Conservation (phyloP, 2,329 filamentous ascomycete genomes). For the Capronia coronata region DNA sequence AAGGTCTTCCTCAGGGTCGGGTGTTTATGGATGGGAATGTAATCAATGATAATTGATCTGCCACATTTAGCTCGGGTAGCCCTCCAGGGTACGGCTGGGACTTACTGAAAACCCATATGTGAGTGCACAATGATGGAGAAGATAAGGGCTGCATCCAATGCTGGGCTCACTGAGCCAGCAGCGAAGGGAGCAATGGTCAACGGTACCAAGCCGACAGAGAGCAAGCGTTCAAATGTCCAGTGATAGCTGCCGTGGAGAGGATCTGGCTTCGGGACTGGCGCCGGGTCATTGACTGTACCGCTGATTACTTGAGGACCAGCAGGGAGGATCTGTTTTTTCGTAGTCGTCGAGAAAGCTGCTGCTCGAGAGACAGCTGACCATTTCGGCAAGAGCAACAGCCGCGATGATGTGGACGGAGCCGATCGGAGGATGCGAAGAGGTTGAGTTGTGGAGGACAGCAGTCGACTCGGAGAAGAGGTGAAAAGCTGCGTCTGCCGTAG, state of each 20-base stretch:
- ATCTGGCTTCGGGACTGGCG: conserved; percentile 62
- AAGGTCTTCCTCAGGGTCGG: conserved; percentile 61
- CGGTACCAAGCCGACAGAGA: conserved; percentile 76
- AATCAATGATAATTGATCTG: conserved; percentile 75
- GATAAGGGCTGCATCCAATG: conserved; percentile 79
- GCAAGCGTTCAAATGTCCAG: conserved; percentile 85
- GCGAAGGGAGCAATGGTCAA: conserved; percentile 88
- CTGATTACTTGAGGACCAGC: conserved; percentile 72
- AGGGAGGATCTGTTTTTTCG: conserved; percentile 68
- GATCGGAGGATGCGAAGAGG: conserved; percentile 19
- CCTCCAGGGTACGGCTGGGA: conserved; percentile 10
- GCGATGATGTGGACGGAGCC: conserved; percentile 16
- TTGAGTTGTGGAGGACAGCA: conserved; percentile 21
- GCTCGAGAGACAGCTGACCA: conserved; percentile 38
- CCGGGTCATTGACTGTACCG: conserved; percentile 81
- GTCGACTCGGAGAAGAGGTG: conserved; percentile 12
- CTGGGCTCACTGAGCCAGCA: conserved; percentile 81
- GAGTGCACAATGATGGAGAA: conserved; percentile 81
- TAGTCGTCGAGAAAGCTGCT: conserved; percentile 81
- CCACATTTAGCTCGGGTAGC: background rate
- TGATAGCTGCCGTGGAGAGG: conserved; percentile 92
- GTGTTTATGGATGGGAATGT: conserved; percentile 67
- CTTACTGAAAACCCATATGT: conserved; percentile 85
- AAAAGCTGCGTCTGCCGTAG: conserved; percentile 23
- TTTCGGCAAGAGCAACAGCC: conserved; percentile 9